Conservation (phyloP, 345 rosid species). For the Zanthoxylum bungeanum region DNA sequence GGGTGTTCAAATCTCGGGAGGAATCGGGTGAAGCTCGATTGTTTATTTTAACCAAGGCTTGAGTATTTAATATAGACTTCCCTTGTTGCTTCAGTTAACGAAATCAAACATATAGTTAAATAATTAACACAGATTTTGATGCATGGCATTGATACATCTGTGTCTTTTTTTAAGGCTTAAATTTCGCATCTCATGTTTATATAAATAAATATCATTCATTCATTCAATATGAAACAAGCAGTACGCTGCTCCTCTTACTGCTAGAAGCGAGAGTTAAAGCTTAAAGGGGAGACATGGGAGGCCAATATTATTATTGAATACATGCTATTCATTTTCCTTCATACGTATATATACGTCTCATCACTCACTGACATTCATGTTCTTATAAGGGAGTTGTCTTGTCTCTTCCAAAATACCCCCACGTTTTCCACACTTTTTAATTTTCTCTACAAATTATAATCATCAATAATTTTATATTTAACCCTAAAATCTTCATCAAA, state of each 20-base stretch:
- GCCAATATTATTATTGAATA: background rate
- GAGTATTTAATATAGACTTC: background rate
- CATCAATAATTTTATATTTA: background rate
- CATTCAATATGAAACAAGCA: background rate
- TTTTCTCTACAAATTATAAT: background rate
- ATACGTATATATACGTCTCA: background rate
- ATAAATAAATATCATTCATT: too few relatives aligned
- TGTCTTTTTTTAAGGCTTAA: background rate
- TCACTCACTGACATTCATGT: background rate
- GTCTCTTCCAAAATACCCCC: background rate
- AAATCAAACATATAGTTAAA: background rate
- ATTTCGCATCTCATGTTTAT: background rate
- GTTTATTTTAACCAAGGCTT: background rate
- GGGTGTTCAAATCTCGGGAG: too few relatives aligned
- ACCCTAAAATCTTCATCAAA: background rate
- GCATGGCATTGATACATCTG: background rate
- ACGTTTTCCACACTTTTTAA: background rate
- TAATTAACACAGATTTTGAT: background rate
- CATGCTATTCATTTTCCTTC: background rate
- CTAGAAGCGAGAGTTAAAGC: background rate
- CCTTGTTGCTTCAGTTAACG: too few relatives aligned
- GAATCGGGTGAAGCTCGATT: too few relatives aligned
- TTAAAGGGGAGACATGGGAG: background rate
- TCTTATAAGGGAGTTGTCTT: background rate
- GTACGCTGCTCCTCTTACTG: background rate